Evolutionary conservation across 2,329 filamentous ascomycete species (phyloP), one percentile per base, ranked within the genome.

Genomic region (Claviceps spartinae): DNA sequence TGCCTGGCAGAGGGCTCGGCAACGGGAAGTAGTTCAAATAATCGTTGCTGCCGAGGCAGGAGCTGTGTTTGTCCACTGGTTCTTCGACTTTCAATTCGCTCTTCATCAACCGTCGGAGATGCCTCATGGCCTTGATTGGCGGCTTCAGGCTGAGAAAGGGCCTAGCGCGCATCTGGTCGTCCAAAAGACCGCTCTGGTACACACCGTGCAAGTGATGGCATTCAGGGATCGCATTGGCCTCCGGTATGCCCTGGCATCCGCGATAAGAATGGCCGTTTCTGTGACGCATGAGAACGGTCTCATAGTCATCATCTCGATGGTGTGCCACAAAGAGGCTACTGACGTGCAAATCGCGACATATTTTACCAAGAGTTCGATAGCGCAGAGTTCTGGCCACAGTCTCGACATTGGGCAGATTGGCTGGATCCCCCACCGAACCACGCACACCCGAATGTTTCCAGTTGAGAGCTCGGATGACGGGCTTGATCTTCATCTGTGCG

Each of bases 301-400:
- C 93, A 52, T 89, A 85, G 62, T 93, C 88, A 61, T 98, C 93
- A 61, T 96, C 90, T 55, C 78, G 73, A 64, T 98, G 93, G 63
- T 98, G 93, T 4, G 84, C 93, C 30, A 94, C 71, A 41, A 96
- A 76, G 1, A 97, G 65, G 20, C 79, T 78, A 4, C 66, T 68
- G 4, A 86, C 77, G 0, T 69, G 63, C 5, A 69, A 58, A 1
- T 69, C 63, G 16, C 66, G 65, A 63, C 86, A 89, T 7, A 75
- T 73, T 14, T 59, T 63, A 1, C 86, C 90, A 1, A 97, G 67
- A 0, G 74, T 71, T 55, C 79, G 83, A 65, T 90, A 97, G 14
- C 93, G 81, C 37, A 84, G 72, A 22, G 68, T 77, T 24, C 93
- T 82, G 6, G 91, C 91, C 22, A 81, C 63, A 3, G 82, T 85